Evolutionary conservation across 2,329 filamentous ascomycete species (phyloP).

Genomic region (Colletotrichum siamense): DNA sequence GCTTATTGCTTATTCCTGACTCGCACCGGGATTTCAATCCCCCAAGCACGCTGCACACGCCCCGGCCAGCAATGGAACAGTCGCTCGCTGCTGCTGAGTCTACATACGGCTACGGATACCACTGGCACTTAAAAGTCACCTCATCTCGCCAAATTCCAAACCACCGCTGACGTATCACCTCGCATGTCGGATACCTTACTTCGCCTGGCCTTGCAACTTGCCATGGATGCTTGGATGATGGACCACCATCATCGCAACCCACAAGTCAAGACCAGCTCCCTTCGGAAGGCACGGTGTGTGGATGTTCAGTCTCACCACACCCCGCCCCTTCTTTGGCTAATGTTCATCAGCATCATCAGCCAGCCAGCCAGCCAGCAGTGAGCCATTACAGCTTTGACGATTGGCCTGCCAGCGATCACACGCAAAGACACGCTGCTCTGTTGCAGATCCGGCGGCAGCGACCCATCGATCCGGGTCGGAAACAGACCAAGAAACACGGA

Average conservation of each 20-base stretch:
- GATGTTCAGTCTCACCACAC: conserved; percentile 5
- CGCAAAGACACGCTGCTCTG: conserved; percentile 4
- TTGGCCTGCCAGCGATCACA: neutral
- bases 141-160: conserved; percentile 3
- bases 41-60: neutral
- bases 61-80: neutral
- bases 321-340: neutral
- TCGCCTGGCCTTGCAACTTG: neutral
- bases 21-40: neutral
- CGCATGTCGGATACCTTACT: neutral
- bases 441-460: conserved; percentile 11
- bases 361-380: neutral
- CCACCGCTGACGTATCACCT: conserved; percentile 11
- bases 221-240: neutral
- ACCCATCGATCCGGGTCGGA: conserved; percentile 10
- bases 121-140: conserved; percentile 1
- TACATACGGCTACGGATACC: neutral
- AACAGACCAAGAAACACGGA: neutral
- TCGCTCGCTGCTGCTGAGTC: neutral
- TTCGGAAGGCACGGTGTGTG: neutral
- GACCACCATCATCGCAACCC: neutral
- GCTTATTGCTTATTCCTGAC: neutral
- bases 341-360: neutral
- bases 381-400: neutral
- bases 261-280: neutral